Conservation (phyloP, 2,329 filamentous ascomycete species). For the Plectosphaerella plurivora region DNA sequence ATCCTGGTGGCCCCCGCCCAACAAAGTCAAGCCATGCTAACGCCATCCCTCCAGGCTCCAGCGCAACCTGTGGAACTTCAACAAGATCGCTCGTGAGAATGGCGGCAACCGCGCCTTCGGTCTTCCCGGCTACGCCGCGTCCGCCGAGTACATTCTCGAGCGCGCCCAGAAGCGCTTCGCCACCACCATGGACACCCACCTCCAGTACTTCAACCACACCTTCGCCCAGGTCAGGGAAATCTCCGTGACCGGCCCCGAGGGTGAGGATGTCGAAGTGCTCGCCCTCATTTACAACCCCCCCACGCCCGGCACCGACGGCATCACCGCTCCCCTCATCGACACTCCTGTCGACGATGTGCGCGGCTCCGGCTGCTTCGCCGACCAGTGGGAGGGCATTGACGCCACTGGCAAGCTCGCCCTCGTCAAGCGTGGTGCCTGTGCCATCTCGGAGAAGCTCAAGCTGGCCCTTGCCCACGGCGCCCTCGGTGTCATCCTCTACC, state of each 20-base stretch:
- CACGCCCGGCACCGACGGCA: constrained; percentile 30
- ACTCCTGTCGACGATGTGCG: constrained; percentile 29
- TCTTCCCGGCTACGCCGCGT: constrained; percentile 43
- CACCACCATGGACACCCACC: constrained; percentile 35
- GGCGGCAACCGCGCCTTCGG: constrained; percentile 34
- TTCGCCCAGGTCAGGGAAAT: constrained; percentile 38
- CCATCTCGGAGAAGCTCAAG: constrained; percentile 37
- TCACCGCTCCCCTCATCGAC: constrained; percentile 30
- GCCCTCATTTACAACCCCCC: constrained; percentile 42
- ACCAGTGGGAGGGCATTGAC: constrained; percentile 39
- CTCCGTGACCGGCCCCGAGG: constrained; percentile 37
- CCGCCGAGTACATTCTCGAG: constrained; percentile 51
- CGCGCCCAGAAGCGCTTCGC: constrained; percentile 32
- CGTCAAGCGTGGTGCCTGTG: constrained; percentile 38
- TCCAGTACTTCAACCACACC: constrained; percentile 42
- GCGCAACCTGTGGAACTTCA: constrained; percentile 47
- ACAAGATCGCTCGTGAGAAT: constrained; percentile 49
- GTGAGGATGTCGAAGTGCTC: constrained; percentile 35
- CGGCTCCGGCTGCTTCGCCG: constrained; percentile 35
- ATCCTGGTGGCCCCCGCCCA: not conserved
- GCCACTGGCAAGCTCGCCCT: constrained; percentile 38
- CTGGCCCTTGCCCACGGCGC: constrained; percentile 37
- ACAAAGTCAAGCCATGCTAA: too few species aligned
- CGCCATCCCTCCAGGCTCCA: constrained; percentile 34
- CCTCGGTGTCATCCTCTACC: constrained; percentile 51